phyloP scores from a whole-genome alignment of 768 basidiomycete species.

The Galerina sulciceps region DNA sequence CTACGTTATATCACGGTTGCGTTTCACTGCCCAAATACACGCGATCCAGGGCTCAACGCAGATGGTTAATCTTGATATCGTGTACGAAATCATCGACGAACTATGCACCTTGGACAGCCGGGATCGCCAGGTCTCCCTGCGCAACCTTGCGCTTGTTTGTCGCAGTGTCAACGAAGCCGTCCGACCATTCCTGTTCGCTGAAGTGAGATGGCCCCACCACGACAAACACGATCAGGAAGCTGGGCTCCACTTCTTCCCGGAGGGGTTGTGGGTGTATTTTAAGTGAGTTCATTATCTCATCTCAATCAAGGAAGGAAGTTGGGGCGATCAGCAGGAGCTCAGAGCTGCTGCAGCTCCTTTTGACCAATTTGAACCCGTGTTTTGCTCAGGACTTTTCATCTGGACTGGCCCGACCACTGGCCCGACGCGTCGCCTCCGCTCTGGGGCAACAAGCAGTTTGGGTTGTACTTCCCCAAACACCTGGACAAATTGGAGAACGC shows the following conservation, averaged over 20 bases:
- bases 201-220: constrained; percentile 45
- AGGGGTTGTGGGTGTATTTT: constrained; percentile 40
- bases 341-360: too few species aligned
- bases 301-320: neutral
- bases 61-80: constrained; percentile 22
- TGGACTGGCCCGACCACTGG: constrained; percentile 51
- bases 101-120: constrained; percentile 1
- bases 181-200: constrained; percentile 29
- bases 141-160: constrained; percentile 17
- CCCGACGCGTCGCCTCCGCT: constrained; percentile 41
- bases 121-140: constrained; percentile 17
- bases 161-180: constrained; percentile 12
- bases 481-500: constrained; percentile 40
- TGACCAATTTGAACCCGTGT: neutral
- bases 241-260: constrained; percentile 44
- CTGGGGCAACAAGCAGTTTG: constrained; percentile 41
- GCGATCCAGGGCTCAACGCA: neutral
- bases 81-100: constrained; percentile 20
- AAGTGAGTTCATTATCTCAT: constrained; percentile 29
- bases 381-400: constrained; percentile 32
- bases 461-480: constrained; percentile 37
- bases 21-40: too few species aligned
- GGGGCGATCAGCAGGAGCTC: neutral
- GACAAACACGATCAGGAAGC: constrained; percentile 37
- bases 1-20: too few species aligned